These are phyloP conservation scores for Alectoria sarmentosa DNA, from an alignment of 495 filamentous ascomycete species.

Conservation along the genomic window DNA sequence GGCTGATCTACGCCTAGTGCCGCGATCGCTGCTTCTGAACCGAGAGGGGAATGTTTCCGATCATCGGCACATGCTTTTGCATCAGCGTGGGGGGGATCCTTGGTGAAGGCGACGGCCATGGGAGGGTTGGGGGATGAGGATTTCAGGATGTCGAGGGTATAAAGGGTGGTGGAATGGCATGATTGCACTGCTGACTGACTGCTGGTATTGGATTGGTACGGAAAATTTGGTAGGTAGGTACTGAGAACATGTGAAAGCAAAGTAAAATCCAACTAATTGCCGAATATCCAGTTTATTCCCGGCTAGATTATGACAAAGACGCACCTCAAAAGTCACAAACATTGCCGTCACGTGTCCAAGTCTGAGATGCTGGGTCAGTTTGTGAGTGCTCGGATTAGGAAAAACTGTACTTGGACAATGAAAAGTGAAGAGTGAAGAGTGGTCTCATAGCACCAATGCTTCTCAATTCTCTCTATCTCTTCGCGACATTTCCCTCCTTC, in stretches of 20 bases:
- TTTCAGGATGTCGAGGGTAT: not conserved
- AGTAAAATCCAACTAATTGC: too few species aligned
- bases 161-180: not conserved
- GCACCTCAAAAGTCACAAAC: too few species aligned
- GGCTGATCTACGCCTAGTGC: constrained; percentile 1
- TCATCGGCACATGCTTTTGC: not conserved
- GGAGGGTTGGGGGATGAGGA: not conserved
- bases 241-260: not conserved
- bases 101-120: constrained; percentile 6
- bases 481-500: too few species aligned
- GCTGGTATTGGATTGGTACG: not conserved
- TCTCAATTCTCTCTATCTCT: too few species aligned
- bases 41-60: not conserved
- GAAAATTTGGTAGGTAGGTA: not conserved
- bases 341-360: too few species aligned
- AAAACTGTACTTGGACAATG: too few species aligned
- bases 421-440: too few species aligned
- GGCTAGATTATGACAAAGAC: too few species aligned
- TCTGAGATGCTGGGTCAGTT: too few species aligned
- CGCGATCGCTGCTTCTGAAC: not conserved
- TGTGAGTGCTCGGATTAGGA: too few species aligned
- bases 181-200: not conserved
- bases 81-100: not conserved
- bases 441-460: too few species aligned
- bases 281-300: too few species aligned